These are phyloP conservation scores for Exutisphaerella laricina DNA, from an alignment of 2,329 filamentous ascomycete species.

Conservation along the genomic window DNA sequence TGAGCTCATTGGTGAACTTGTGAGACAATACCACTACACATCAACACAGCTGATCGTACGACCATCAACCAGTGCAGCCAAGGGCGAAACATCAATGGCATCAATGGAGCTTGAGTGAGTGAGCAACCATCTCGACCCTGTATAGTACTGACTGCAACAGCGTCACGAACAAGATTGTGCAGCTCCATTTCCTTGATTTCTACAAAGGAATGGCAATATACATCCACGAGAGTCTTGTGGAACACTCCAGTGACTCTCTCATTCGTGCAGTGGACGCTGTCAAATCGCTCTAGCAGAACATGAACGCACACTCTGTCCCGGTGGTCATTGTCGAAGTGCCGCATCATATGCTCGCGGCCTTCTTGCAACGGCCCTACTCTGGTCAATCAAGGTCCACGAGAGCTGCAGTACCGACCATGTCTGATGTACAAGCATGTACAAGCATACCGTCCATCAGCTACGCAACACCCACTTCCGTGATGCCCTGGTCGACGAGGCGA, in stretches of 20 bases:
- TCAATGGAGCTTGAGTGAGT: neutral
- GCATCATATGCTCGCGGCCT: neutral
- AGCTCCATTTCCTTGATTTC: neutral
- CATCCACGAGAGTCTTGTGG: conserved; percentile 1
- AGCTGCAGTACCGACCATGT: too few relatives aligned
- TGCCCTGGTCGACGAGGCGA: neutral
- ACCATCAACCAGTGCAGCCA: too few relatives aligned
- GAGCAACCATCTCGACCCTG: neutral
- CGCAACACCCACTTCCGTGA: conserved; percentile 2
- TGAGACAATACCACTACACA: neutral
- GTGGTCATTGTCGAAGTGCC: neutral
- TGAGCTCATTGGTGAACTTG: too few relatives aligned
- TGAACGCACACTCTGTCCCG: too few relatives aligned
- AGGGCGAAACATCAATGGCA: conserved; percentile 2
- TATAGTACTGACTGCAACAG: neutral
- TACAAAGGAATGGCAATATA: neutral
- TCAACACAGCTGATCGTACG: too few relatives aligned
- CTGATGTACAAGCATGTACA: too few relatives aligned
- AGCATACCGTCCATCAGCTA: neutral
- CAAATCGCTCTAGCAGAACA: neutral
- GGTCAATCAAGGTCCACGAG: too few relatives aligned
- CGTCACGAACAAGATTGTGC: neutral
- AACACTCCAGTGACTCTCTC: neutral
- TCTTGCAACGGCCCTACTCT: conserved; percentile 1
- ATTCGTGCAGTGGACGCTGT: neutral